Base-by-base conservation (phyloP, 164 flowering plant species). In the Nymphaea thermarum region DNA sequence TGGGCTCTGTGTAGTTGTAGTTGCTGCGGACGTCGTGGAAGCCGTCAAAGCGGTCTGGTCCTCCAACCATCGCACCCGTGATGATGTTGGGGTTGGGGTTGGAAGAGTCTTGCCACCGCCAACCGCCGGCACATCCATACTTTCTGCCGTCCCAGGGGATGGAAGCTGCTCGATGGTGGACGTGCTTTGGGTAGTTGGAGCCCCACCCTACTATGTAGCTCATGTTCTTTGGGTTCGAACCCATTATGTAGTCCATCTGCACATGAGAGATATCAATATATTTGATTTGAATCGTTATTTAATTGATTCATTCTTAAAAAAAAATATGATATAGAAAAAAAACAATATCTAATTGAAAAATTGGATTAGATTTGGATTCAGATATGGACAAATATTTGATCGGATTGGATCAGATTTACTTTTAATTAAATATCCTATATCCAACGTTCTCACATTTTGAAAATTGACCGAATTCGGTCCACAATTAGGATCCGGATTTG, bases 21-120 rank as follows among this genome's bases (percentile, higher is more conserved):
- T 79, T 82, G 12, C 61, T 47, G 0, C 98, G 84, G 1, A 79
- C 80, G 43, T 93, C 96, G 4, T 43, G 72, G 70, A 82, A 90
- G 3, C 73, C 66, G 72, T 93, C 98, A 15, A 77, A 79, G 61
- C 66, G 66, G 66, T 88, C 90, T 1, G 98, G 98, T 7, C 98
- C 96, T 15, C 86, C 93, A 15, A 93, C 98, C 98, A 93, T 88
- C 60, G 96, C 98, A n/a, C 98, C 96, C 1, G 73, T 74, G 42
- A 93, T 74, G 72, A 66, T 82, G 76, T 90, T 67, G 0, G 96
- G 96, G 67, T 93, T 93, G 0, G 91, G 80, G 14, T 76, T 74
- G 0, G 4, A 16, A 47, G 71, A 72, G 66, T 86, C 82, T 0
- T 77, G 71, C 91, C 91, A 93, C 68, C 73, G 74, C 79, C 77